phyloP scores from a whole-genome alignment of 805 yeast species.

The Zygoascus biomembranicola region DNA sequence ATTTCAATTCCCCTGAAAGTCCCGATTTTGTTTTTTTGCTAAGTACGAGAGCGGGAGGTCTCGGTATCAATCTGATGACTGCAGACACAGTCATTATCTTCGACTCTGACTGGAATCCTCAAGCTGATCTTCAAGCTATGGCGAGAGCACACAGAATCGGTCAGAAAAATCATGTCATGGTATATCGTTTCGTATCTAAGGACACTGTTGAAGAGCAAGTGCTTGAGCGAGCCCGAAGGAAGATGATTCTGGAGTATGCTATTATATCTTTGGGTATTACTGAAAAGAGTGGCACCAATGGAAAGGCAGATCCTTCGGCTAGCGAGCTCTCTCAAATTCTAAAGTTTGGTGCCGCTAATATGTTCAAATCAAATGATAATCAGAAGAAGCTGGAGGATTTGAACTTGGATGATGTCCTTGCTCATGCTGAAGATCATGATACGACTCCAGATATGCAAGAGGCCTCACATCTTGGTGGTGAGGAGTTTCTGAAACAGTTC shows the following conservation, averaged over 20 bases:
- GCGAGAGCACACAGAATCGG: slow-evolving; percentile 99
- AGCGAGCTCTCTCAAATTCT: slow-evolving; percentile 86
- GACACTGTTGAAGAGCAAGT: slow-evolving; percentile 98
- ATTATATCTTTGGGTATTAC: slow-evolving; percentile 93
- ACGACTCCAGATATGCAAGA: slow-evolving; percentile 96
- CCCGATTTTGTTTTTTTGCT: slow-evolving; percentile 84
- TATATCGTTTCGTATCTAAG: slow-evolving; percentile 93
- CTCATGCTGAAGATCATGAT: slow-evolving; percentile 94
- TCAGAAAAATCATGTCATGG: slow-evolving; percentile 97
- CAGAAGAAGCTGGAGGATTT: slow-evolving; percentile 92
- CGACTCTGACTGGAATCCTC: slow-evolving; percentile 99
- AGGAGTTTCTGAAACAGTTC: slow-evolving; percentile 91
- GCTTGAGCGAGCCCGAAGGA: slow-evolving; percentile 90
- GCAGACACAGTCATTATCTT: slow-evolving; percentile 98
- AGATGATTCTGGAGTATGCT: slow-evolving; percentile 97
- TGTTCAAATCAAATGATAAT: slow-evolving; percentile 93
- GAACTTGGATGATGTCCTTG: slow-evolving; percentile 90
- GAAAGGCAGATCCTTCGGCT: slow-evolving; percentile 66
- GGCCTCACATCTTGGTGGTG: slow-evolving; percentile 89
- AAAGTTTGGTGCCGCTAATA: slow-evolving; percentile 96
- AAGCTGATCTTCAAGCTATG: slow-evolving; percentile 98
- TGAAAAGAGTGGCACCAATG: slow-evolving; percentile 46
- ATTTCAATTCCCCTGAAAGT: slow-evolving; percentile 88
- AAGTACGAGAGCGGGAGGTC: slow-evolving; percentile 97
- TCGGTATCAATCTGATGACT: slow-evolving; percentile 97